Percentiles rank a stretch among this genome's conserved stretches.
Evolutionary conservation across 148 eudicot genomes (phyloP).

Genomic region (Silene conica): DNA sequence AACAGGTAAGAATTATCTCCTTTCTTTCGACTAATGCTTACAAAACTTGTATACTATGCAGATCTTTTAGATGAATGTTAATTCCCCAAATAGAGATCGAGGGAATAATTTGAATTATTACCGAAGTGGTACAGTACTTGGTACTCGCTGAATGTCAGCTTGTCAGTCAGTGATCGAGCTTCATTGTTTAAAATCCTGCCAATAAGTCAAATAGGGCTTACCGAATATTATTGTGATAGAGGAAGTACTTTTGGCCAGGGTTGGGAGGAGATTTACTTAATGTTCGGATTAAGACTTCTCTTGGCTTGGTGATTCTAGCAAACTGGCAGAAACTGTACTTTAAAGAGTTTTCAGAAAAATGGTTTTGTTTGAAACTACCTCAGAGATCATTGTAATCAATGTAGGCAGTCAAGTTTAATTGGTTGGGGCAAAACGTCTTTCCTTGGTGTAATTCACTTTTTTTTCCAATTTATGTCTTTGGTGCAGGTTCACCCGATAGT

Average conservation of each 20-base stretch:
- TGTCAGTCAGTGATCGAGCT: too few relatives aligned
- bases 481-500: conserved; percentile 66
- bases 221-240: too few relatives aligned
- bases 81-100: background rate
- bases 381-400: background rate
- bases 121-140: too few relatives aligned
- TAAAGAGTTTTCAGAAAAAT: too few relatives aligned
- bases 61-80: background rate
- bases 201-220: too few relatives aligned
- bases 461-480: background rate
- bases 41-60: background rate
- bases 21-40: background rate
- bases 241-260: too few relatives aligned
- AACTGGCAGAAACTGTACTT: background rate
- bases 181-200: too few relatives aligned
- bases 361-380: background rate
- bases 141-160: too few relatives aligned
- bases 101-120: background rate
- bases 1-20: conserved; percentile 50
- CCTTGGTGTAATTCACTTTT: background rate
- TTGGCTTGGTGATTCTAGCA: background rate
- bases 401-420: background rate
- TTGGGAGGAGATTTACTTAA: too few relatives aligned
- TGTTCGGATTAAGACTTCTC: too few relatives aligned
- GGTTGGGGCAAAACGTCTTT: background rate